Percentiles rank a stretch among this genome's conserved stretches.
Evolutionary conservation across 768 basidiomycete species (phyloP).

Genomic region (Mycena metata): DNA sequence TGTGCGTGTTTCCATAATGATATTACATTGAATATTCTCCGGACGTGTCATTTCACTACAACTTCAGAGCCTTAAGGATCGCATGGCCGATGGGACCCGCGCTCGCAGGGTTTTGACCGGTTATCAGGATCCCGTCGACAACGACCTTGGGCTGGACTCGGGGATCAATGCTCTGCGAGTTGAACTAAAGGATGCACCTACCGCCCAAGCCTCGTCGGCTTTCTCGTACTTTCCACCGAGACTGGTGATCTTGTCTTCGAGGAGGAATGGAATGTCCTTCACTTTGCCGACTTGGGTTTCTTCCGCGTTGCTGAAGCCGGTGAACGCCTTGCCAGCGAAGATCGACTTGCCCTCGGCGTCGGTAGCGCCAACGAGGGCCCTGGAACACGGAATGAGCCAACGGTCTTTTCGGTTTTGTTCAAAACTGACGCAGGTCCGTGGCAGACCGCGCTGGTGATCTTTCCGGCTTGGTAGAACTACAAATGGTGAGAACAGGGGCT

Average conservation of each 20-base stretch:
- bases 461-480: constrained; percentile 77
- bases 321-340: constrained; percentile 68
- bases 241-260: constrained; percentile 73
- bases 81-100: constrained; percentile 69
- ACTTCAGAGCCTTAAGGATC: constrained; percentile 63
- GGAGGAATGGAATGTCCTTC: constrained; percentile 75
- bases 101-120: constrained; percentile 83
- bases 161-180: not conserved
- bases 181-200: constrained; percentile 50
- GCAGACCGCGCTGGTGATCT: constrained; percentile 80
- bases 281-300: constrained; percentile 64
- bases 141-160: constrained; percentile 62
- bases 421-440: constrained; percentile 79
- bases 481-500: not conserved
- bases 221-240: constrained; percentile 79
- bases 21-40: constrained; percentile 24
- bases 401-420: not conserved
- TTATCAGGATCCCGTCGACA: constrained; percentile 70
- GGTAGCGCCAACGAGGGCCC: constrained; percentile 63
- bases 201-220: constrained; percentile 67
- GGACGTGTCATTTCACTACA: not conserved
- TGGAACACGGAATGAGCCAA: too few relatives aligned
- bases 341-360: constrained; percentile 71
- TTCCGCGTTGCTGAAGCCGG: constrained; percentile 81
- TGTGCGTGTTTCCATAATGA: constrained; percentile 22